These are phyloP conservation scores for Aureobasidium uvarum DNA, from an alignment of 2,329 filamentous ascomycete species.

Conservation along the genomic window DNA sequence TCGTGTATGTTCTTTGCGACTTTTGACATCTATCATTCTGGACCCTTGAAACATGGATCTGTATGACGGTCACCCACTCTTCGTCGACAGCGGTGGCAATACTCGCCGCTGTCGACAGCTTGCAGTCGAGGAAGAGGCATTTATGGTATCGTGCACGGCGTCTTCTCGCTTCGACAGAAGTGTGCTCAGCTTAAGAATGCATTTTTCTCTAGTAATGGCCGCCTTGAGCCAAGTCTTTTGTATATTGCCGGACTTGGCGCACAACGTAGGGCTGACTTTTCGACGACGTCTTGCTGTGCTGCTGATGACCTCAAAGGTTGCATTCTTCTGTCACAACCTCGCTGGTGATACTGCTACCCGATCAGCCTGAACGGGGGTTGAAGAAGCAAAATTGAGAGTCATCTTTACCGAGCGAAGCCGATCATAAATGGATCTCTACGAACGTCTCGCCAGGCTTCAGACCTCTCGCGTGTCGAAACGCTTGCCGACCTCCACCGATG, in stretches of 20 bases:
- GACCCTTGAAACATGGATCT: not conserved
- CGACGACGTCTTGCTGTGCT: not conserved
- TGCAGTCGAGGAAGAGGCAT: not conserved
- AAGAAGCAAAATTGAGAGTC: conserved; percentile 19
- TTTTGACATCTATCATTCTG: conserved; percentile 1
- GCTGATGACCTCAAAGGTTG: not conserved
- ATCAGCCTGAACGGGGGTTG: not conserved
- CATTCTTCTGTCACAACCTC: not conserved
- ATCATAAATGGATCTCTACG: conserved; percentile 21
- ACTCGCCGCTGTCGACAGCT: not conserved
- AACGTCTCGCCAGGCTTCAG: conserved; percentile 16
- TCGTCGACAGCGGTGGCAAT: not conserved
- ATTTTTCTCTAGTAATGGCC: conserved; percentile 8
- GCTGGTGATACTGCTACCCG: not conserved
- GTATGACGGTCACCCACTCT: not conserved
- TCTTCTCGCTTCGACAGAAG: conserved; percentile 7
- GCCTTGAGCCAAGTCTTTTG: conserved; percentile 1
- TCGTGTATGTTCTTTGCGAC: not conserved
- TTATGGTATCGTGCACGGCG: conserved; percentile 9
- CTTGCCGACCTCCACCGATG: conserved; percentile 11
- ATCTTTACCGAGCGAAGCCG: conserved; percentile 14
- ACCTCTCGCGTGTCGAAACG: conserved; percentile 23
- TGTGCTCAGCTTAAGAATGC: not conserved
- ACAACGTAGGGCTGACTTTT: conserved; percentile 7
- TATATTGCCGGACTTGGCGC: conserved; percentile 1